These are phyloP conservation scores for Pleurotus giganteus DNA, from an alignment of 768 basidiomycete species.

Conservation along the genomic window DNA sequence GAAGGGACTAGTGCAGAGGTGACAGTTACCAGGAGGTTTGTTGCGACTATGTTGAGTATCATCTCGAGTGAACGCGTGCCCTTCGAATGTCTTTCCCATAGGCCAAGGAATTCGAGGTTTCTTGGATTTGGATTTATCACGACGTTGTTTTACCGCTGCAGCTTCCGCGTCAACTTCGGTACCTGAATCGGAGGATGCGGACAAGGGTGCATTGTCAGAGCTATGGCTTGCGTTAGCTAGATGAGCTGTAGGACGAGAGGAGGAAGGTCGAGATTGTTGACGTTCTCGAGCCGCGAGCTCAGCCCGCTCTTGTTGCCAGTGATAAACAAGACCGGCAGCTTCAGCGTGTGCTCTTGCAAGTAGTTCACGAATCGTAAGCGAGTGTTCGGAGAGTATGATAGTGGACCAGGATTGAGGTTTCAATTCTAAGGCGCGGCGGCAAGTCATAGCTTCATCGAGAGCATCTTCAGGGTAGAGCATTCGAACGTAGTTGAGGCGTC, in stretches of 20 bases:
- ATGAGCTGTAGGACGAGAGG: background rate
- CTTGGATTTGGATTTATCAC: background rate
- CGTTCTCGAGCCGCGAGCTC: background rate
- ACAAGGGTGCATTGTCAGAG: background rate
- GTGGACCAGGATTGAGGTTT: background rate
- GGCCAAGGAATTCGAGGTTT: background rate
- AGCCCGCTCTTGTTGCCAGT: background rate
- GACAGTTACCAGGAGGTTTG: constrained; percentile 14
- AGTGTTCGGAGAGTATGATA: background rate
- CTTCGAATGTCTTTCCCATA: background rate
- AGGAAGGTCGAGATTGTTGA: background rate
- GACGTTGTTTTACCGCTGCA: background rate
- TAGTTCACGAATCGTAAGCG: background rate
- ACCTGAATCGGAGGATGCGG: background rate
- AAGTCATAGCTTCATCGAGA: background rate
- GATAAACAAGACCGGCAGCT: background rate
- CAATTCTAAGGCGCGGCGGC: background rate
- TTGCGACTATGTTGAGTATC: background rate
- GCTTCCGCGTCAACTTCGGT: background rate
- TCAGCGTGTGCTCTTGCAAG: background rate
- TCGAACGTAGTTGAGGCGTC: background rate
- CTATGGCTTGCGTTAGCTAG: background rate
- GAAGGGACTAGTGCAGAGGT: constrained; percentile 19
- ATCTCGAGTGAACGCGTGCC: background rate
- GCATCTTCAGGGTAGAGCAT: background rate